A percentile compares a stretch with the other conserved stretches of the same genome.
Evolutionary conservation across 371 early-diverging fungal species (phyloP).

Genomic region (Coemansia sp.): DNA sequence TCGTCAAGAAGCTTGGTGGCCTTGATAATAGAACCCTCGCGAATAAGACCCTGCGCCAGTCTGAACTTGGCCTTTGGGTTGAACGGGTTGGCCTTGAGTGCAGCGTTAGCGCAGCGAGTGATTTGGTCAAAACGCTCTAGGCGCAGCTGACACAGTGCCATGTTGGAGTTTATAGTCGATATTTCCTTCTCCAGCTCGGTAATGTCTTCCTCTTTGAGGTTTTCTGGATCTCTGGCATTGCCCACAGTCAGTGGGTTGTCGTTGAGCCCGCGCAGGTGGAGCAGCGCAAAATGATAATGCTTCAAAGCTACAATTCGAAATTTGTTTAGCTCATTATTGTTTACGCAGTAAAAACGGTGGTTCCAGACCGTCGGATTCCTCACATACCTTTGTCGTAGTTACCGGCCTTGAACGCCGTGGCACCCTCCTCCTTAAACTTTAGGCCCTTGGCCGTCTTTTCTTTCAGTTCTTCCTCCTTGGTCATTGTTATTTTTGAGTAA

Average conservation of each 20-base stretch:
- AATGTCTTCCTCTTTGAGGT: constrained; percentile 30
- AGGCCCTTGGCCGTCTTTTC: constrained; percentile 30
- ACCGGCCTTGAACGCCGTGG: constrained; percentile 28
- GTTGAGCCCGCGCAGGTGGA: constrained; percentile 40
- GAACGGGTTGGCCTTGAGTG: constrained; percentile 41
- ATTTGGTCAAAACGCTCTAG: constrained; percentile 19
- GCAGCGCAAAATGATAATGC: constrained; percentile 40
- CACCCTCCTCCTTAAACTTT: constrained; percentile 30
- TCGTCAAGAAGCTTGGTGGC: constrained; percentile 42
- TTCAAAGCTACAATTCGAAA: constrained; percentile 21
- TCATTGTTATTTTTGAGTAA: neutral
- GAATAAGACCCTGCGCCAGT: constrained; percentile 43
- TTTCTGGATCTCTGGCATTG: constrained; percentile 11
- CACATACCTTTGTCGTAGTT: constrained; percentile 29
- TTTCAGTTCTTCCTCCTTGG: neutral
- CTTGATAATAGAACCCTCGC: constrained; percentile 32
- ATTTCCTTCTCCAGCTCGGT: constrained; percentile 36
- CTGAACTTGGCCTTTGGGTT: constrained; percentile 50
- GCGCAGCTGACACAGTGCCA: constrained; percentile 47
- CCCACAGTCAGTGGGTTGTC: constrained; percentile 12
- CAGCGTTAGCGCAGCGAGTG: constrained; percentile 24
- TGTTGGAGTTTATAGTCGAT: constrained; percentile 42
- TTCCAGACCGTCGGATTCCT: neutral
- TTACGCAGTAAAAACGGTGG: neutral
- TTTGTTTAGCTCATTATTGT: neutral